These are phyloP conservation scores for Calocera cornea DNA, from an alignment of 768 basidiomycete genomes.

Conservation along the genomic window DNA sequence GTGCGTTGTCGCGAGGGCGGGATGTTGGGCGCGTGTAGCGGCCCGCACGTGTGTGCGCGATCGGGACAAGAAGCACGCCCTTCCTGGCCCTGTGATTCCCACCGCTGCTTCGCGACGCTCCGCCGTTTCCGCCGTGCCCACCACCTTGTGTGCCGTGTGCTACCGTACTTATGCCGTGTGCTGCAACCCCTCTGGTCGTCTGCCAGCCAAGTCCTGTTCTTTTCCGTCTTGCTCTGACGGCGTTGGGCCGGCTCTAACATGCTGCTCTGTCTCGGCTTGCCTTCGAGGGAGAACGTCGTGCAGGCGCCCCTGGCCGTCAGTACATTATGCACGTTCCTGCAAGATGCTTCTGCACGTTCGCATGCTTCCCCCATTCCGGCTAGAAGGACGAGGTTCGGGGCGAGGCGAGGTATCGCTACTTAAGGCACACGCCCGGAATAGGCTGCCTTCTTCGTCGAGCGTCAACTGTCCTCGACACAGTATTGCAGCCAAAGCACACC, in stretches of 20 bases:
- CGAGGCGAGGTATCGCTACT: neutral
- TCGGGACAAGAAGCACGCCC: neutral
- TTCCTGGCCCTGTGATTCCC: no score
- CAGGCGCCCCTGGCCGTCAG: neutral
- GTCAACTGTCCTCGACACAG: neutral
- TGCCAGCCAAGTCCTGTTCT: neutral
- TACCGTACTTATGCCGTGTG: no score
- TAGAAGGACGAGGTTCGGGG: neutral
- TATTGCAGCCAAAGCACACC: neutral
- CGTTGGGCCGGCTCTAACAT: no score
- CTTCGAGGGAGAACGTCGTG: neutral
- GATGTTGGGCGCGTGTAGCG: neutral
- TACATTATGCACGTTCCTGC: neutral
- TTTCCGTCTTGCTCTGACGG: no score
- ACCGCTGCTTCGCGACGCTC: neutral
- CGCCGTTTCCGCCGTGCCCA: neutral
- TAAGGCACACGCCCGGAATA: neutral
- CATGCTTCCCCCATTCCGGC: neutral
- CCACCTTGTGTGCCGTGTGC: neutral
- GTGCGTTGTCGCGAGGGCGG: neutral
- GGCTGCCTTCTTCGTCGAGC: neutral
- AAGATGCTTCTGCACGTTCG: constrained; percentile 1
- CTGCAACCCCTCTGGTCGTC: neutral
- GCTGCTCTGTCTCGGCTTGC: neutral
- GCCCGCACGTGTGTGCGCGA: neutral